A percentile compares a stretch with the other conserved stretches of the same genome.
Evolutionary conservation across 768 basidiomycete species (phyloP).

Genomic region (Lepiota subincarnata): DNA sequence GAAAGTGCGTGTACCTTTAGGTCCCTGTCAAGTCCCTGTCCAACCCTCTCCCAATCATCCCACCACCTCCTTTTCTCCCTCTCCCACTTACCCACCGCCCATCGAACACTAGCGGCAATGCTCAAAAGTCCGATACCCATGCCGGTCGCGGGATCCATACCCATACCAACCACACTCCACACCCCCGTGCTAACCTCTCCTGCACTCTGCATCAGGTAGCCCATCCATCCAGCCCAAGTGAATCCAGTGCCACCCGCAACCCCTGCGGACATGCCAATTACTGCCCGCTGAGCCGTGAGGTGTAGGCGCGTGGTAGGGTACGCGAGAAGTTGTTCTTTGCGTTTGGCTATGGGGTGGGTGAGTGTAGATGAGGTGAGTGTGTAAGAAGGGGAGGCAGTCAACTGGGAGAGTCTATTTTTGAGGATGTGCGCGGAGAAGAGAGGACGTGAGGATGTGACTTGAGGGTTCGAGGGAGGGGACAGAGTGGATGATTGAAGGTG

Average conservation of each 20-base stretch:
- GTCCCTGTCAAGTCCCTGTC: constrained; percentile 61
- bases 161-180: constrained; percentile 20
- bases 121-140: constrained; percentile 55
- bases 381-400: constrained; percentile 42
- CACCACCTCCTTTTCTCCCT: constrained; percentile 63
- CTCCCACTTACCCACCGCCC: constrained; percentile 67
- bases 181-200: constrained; percentile 27
- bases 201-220: constrained; percentile 40
- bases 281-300: constrained; percentile 54
- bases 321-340: constrained; percentile 49
- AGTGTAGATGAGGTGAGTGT: constrained; percentile 42
- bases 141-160: constrained; percentile 53
- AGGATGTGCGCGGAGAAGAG: constrained; percentile 50
- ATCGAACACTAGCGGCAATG: constrained; percentile 47
- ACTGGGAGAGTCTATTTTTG: constrained; percentile 53
- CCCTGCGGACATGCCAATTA: constrained; percentile 47
- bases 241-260: constrained; percentile 45
- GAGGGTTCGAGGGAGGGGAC: background rate
- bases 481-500: background rate
- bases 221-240: constrained; percentile 60
- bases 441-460: constrained; percentile 10
- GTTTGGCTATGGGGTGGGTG: constrained; percentile 43
- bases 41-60: constrained; percentile 61
- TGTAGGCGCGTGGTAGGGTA: constrained; percentile 60
- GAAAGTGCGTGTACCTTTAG: constrained; percentile 44